Evolutionary conservation across 352 stramenopile species (phyloP), one percentile per base, ranked within the genome.

Genomic region (Elongisporangium senticosum): DNA sequence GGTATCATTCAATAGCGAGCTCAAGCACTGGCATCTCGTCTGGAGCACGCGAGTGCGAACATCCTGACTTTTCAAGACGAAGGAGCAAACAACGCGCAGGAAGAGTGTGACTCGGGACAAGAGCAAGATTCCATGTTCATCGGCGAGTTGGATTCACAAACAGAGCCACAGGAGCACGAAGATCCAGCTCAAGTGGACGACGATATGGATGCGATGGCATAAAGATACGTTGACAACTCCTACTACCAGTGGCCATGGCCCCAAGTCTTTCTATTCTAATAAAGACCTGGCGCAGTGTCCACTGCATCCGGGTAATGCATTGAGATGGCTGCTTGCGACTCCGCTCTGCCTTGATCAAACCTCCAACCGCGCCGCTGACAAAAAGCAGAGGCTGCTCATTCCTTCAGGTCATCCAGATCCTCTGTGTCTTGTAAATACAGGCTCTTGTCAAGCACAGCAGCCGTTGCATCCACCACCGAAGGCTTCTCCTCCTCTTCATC

Each of bases 371-470:
- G 61, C 56, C 39, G 55, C 26, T 63, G 48, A 48, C 55, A 33
- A 24, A 49, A 59, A 22, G 14, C 43, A 55, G 24, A 20, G 39
- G 28, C 39, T 21, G 20, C 58, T 88, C 68, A 92, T 64, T 89
- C 79, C 64, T 92, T 92, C 40, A 90, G 70, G 22, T 78, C 78
- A 65, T 92, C 82, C 20, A 92, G 68, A 61, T 90, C 82, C 19
- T 88, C 79, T 49, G 72, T 75, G 53, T 89, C 82, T 72, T 92
- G 79, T 63, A 92, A 69, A 72, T 92, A 92, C 56, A 92, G 63
- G 28, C 83, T 92, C 65, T 92, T 92, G 73, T 92, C 83, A 72
- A 92, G 86, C 56, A 89, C 78, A 47, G 75, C 79, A 53, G 75
- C 73, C 54, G 74, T 69, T 19, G 64, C 73, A 53, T 89, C 82